Percentiles rank a stretch among this genome's conserved stretches.
Conservation (phyloP, 2,329 filamentous ascomycete genomes). For the Aureobasidium sp. region DNA sequence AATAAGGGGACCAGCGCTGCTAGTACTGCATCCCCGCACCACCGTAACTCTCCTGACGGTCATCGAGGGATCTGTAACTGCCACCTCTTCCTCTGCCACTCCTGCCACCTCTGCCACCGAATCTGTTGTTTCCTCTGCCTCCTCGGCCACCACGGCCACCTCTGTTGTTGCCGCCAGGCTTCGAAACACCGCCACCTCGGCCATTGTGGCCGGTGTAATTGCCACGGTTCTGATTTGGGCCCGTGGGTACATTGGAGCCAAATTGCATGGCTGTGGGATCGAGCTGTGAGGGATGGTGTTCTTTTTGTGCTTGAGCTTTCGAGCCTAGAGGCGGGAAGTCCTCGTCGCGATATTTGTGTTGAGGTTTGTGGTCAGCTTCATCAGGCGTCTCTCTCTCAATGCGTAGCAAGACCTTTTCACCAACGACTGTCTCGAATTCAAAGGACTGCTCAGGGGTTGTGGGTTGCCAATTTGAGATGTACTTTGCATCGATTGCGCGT, state of each 20-base stretch:
- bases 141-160: constrained; percentile 33
- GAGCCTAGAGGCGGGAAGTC: constrained; percentile 32
- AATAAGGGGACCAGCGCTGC: neutral
- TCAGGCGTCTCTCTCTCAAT: constrained; percentile 62
- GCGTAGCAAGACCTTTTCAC: constrained; percentile 76
- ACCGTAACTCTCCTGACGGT: constrained; percentile 30
- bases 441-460: constrained; percentile 63
- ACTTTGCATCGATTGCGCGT: constrained; percentile 69
- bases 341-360: constrained; percentile 44
- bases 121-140: constrained; percentile 36
- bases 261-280: constrained; percentile 12
- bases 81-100: constrained; percentile 24
- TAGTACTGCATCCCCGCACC: constrained; percentile 32
- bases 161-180: constrained; percentile 24
- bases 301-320: constrained; percentile 21
- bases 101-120: constrained; percentile 30
- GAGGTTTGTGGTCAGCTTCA: constrained; percentile 48
- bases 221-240: constrained; percentile 22
- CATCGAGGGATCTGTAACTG: constrained; percentile 39
- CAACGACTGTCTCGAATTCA: constrained; percentile 74
- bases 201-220: constrained; percentile 22
- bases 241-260: constrained; percentile 21
- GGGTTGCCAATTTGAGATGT: constrained; percentile 68
- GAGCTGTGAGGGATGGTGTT: constrained; percentile 22
- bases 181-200: constrained; percentile 33